phyloP scores from a whole-genome alignment of 2,329 filamentous ascomycete species.

The Verticillium albo-atrum region DNA sequence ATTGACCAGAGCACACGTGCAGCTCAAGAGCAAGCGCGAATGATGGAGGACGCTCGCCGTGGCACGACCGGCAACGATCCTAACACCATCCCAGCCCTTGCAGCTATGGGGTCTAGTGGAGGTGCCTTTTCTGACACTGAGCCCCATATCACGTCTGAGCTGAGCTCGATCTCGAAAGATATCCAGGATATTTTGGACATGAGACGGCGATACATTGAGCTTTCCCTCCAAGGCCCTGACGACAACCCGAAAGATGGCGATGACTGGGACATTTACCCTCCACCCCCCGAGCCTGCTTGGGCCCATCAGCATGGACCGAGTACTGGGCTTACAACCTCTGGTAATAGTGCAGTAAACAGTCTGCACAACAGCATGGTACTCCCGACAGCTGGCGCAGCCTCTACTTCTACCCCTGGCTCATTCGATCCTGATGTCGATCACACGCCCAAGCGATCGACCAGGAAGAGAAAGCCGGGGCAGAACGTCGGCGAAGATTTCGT shows the following conservation, averaged over 20 bases:
- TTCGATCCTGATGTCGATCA: constrained; percentile 24
- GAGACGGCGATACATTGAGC: constrained; percentile 79
- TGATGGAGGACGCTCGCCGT: background rate
- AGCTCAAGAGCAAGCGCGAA: background rate
- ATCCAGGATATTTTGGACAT: constrained; percentile 87
- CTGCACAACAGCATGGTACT: constrained; percentile 42
- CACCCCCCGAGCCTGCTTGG: constrained; percentile 90
- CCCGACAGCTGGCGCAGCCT: constrained; percentile 10
- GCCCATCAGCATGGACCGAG: constrained; percentile 26
- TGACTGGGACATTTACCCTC: constrained; percentile 84
- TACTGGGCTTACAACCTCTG: constrained; percentile 37
- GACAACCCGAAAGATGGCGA: constrained; percentile 87
- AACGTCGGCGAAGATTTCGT: constrained; percentile 92
- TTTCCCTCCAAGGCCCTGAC: constrained; percentile 75
- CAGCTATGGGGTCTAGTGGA: background rate
- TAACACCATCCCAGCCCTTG: background rate
- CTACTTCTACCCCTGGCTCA: constrained; percentile 4
- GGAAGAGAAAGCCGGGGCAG: constrained; percentile 77
- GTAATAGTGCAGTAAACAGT: constrained; percentile 29
- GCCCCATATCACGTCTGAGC: constrained; percentile 75
- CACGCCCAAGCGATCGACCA: constrained; percentile 42
- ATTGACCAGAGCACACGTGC: background rate
- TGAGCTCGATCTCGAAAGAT: constrained; percentile 82
- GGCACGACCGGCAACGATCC: background rate
- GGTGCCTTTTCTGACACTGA: constrained; percentile 65